Conservation (phyloP, 2,329 filamentous ascomycete genomes). For the Hypocreales sp. region DNA sequence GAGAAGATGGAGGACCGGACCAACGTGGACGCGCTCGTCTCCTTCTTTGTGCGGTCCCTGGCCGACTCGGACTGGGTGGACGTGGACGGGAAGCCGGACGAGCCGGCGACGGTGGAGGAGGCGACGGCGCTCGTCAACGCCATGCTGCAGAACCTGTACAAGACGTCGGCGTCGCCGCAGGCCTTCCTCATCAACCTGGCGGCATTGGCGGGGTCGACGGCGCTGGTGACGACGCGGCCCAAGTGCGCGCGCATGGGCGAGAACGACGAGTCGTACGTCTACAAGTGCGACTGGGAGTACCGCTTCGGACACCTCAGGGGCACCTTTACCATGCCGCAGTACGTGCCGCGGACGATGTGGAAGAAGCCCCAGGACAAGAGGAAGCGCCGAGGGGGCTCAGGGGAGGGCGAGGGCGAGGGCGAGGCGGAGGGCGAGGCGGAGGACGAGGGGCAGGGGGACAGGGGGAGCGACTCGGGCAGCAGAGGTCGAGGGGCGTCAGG, state of each 20-base stretch:
- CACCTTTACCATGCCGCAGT: constrained; percentile 35
- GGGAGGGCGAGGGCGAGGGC: background rate
- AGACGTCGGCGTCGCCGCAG: constrained; percentile 33
- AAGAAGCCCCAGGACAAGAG: constrained; percentile 12
- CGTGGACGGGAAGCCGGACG: constrained; percentile 23
- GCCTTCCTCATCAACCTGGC: constrained; percentile 44
- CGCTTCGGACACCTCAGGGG: constrained; percentile 36
- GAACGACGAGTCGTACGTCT: constrained; percentile 24
- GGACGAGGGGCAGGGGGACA: constrained; percentile 5
- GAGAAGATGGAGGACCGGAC: constrained; percentile 28
- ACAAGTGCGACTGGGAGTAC: constrained; percentile 39
- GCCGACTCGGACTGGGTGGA: constrained; percentile 37
- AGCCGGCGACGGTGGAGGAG: constrained; percentile 33
- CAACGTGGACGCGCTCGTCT: constrained; percentile 41
- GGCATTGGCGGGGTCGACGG: constrained; percentile 36
- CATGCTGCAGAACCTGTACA: constrained; percentile 36
- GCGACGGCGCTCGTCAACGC: constrained; percentile 35
- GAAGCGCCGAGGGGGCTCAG: too few species aligned
- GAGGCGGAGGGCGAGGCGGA: constrained; percentile 4
- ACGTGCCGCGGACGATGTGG: constrained; percentile 27
- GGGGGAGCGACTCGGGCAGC: too few species aligned
- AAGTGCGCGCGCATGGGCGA: constrained; percentile 28
- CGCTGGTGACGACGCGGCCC: constrained; percentile 28
- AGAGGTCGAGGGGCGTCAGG: too few species aligned
- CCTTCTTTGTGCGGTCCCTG: constrained; percentile 34